Conservation (phyloP, 192 early-diverging fungal species). For the Umbelopsis sp. region DNA sequence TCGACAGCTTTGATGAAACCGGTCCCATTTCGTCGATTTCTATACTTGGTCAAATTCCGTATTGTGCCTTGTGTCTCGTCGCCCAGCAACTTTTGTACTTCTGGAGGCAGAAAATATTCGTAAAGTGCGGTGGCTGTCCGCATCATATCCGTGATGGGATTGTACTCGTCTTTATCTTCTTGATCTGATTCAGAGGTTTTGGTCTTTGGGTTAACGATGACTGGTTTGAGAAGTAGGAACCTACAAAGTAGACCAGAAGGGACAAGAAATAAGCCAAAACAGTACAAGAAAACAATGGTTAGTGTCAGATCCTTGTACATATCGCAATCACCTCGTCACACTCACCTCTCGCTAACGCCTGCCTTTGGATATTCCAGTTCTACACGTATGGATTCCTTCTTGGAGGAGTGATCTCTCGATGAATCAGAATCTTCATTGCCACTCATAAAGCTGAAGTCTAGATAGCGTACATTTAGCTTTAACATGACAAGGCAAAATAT, state of each 20-base stretch:
- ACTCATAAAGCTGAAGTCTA: constrained; percentile 18
- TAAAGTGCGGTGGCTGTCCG: constrained; percentile 69
- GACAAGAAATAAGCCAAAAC: too few species aligned
- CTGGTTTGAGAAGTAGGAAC: constrained; percentile 49
- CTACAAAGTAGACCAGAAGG: constrained; percentile 20
- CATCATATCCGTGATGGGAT: constrained; percentile 83
- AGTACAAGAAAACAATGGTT: too few species aligned
- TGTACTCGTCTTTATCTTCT: constrained; percentile 73
- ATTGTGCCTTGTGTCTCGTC: constrained; percentile 66
- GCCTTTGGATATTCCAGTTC: constrained; percentile 45
- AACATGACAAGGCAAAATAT: neutral
- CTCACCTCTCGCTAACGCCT: constrained; percentile 38
- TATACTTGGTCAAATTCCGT: constrained; percentile 76
- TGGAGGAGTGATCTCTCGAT: neutral
- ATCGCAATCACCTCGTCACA: neutral
- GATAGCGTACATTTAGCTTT: constrained; percentile 35
- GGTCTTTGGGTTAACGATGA: constrained; percentile 28
- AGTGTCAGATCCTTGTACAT: too few species aligned
- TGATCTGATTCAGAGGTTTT: constrained; percentile 40
- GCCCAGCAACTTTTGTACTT: constrained; percentile 58
- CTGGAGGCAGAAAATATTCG: constrained; percentile 55
- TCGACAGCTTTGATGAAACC: constrained; percentile 71
- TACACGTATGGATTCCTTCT: constrained; percentile 26
- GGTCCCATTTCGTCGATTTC: constrained; percentile 64
- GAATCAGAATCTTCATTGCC: constrained; percentile 28